These are phyloP conservation scores for Suillus sp. DNA, from an alignment of 768 basidiomycete species.

Conservation along the genomic window DNA sequence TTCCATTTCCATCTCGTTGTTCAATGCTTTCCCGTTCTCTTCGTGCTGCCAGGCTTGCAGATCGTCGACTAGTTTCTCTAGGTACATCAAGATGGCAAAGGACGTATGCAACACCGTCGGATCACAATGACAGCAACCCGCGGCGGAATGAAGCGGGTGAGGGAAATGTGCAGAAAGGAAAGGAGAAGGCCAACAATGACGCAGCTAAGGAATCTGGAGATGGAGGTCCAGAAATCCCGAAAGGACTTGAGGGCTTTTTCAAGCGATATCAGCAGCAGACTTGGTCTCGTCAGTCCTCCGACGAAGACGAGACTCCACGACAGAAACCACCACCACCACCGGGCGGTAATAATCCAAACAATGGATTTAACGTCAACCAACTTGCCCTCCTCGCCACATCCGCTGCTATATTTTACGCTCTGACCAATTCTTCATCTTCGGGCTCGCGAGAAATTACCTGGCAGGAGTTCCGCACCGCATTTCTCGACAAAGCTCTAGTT, in stretches of 20 bases:
- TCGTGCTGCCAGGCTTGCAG: slow-evolving; percentile 51
- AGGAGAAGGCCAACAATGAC: slow-evolving; percentile 37
- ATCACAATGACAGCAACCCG: slow-evolving; percentile 23
- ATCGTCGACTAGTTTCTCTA: slow-evolving; percentile 41
- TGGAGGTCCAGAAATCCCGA: slow-evolving; percentile 49
- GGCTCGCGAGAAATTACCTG: slow-evolving; percentile 92
- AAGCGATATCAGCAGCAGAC: slow-evolving; percentile 55
- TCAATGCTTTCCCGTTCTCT: slow-evolving; percentile 67
- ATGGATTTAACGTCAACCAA: slow-evolving; percentile 58
- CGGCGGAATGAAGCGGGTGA: slow-evolving; percentile 33
- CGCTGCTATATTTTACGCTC: slow-evolving; percentile 66
- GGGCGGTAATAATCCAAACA: slow-evolving; percentile 43
- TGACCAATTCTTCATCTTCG: slow-evolving; percentile 47
- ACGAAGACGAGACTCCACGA: slow-evolving; percentile 36
- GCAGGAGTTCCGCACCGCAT: slow-evolving; percentile 98
- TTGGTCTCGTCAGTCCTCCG: slow-evolving; percentile 29
- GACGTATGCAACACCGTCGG: slow-evolving; percentile 50
- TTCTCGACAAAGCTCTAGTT: slow-evolving; percentile 95
- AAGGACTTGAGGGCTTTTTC: slow-evolving; percentile 79
- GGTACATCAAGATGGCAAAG: slow-evolving; percentile 38
- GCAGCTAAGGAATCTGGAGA: slow-evolving; percentile 36
- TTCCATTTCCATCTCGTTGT: slow-evolving; percentile 2
- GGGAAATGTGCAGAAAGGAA: slow-evolving; percentile 34
- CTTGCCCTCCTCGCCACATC: slow-evolving; percentile 58
- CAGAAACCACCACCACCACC: slow-evolving; percentile 54